Base-by-base conservation (phyloP, 163 green algal genomes). In the Scenedesmus sp. region DNA sequence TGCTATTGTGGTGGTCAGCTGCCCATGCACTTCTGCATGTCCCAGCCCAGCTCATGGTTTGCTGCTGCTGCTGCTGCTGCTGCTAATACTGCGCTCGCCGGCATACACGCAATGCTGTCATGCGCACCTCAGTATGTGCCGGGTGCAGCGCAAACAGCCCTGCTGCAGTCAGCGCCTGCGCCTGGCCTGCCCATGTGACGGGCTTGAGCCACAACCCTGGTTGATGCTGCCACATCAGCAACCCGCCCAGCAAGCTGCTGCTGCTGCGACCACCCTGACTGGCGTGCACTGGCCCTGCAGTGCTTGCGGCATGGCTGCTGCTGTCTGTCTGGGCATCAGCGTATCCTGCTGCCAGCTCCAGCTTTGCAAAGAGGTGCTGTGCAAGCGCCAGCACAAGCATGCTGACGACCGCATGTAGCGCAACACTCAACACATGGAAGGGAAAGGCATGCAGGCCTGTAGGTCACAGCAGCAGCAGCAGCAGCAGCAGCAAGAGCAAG, bases 81-180 rank as follows among this genome's bases (percentile, higher is more conserved):
- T 3, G 33, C 6, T 72, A 22, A 35, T 3, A 3, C 5, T 72
- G 49, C 10, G 49, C 49, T 56, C 15, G 49, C 49, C 15, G 12
- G 49, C 49, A 12, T 13, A 56, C 49, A n/a, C 49, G 49, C 49
- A 56, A 72, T 15, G 12, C 59, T 37, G 18, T 4, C 76, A 43
- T 33, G 35, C 86, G 22, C 59, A 92, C 85, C 92, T 98, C 96
- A 33, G 94, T 97, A 88, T 98, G 96, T 4, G 97, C 89, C 0
- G 96, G 97, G 85, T 98, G 96, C 78, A 96, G 82, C 2, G 95
- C 96, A 91, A 98, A 98, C 10, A 96, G 89, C 13, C 95, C 42
- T 2, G 92, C 96, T 2, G 95, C 93, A 30, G 97, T 26, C 44
- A 92, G 68, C 0, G 94, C 92, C 37, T 92, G 88, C 15, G 42